phyloP scores from a whole-genome alignment of 371 early-diverging fungal genomes.

The Amoeboaphelidium protococcarum region DNA sequence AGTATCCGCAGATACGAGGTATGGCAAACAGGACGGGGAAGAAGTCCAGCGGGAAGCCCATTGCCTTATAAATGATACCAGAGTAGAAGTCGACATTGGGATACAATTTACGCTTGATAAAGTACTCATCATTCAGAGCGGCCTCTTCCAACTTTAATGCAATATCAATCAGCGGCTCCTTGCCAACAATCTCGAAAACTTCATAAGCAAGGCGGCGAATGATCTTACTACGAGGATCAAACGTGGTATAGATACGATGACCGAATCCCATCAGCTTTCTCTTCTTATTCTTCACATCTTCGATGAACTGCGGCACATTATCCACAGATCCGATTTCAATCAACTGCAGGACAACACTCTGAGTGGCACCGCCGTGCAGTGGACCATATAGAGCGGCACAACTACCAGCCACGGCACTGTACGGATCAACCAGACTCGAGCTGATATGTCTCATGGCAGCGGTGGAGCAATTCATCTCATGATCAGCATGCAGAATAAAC shows the following conservation, averaged over 20 bases:
- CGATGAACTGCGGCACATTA: constrained; percentile 19
- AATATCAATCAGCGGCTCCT: constrained; percentile 23
- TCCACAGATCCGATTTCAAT: constrained; percentile 20
- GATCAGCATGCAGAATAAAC: constrained; percentile 31
- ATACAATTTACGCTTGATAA: constrained; percentile 23
- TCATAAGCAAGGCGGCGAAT: constrained; percentile 21
- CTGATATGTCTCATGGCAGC: constrained; percentile 30
- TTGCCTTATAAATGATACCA: constrained; percentile 19
- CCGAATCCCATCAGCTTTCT: constrained; percentile 22
- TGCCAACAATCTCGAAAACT: constrained; percentile 27
- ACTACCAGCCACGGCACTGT: constrained; percentile 12
- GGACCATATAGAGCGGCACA: constrained; percentile 24
- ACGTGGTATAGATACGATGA: constrained; percentile 20
- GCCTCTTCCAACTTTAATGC: constrained; percentile 21
- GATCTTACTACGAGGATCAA: constrained; percentile 25
- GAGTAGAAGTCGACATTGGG: constrained; percentile 30
- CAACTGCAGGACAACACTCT: constrained; percentile 27
- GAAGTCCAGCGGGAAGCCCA: constrained; percentile 34
- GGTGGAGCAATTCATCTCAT: constrained; percentile 25
- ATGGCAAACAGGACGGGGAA: constrained; percentile 32
- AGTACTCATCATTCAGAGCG: constrained; percentile 21
- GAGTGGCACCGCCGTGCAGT: constrained; percentile 23
- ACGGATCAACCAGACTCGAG: constrained; percentile 25
- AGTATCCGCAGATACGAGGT: constrained; percentile 18
- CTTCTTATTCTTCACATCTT: constrained; percentile 20